phyloP scores from a whole-genome alignment of 2,329 filamentous ascomycete species.

The Neopestalotiopsis rosae region DNA sequence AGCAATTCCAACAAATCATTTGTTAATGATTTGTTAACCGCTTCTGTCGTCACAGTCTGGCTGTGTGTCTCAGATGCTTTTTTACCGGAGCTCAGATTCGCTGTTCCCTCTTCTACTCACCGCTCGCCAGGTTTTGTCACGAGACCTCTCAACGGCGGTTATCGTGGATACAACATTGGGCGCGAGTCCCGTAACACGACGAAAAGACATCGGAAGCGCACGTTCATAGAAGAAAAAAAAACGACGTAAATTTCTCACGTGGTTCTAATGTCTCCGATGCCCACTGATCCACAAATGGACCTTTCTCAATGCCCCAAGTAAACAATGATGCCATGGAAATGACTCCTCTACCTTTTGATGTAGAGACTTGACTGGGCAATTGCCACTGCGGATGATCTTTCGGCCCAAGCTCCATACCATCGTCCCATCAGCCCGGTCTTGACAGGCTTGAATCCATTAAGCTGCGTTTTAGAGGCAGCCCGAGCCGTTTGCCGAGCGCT shows the following conservation, averaged over 20 bases:
- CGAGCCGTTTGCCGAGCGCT: neutral
- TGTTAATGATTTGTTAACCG: neutral
- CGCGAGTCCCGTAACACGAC: neutral
- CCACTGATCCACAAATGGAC: neutral
- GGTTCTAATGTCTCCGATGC: neutral
- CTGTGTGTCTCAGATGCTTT: neutral
- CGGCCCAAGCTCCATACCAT: neutral
- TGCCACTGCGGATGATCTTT: slow-evolving; percentile 5
- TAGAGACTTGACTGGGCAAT: neutral
- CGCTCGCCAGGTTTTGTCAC: neutral
- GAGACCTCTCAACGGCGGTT: neutral
- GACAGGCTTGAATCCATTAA: neutral
- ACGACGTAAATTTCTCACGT: neutral
- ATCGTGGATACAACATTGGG: neutral
- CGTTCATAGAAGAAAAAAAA: neutral
- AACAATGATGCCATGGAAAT: neutral
- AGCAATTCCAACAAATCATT: neutral
- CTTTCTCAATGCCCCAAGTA: neutral
- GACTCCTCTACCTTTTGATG: neutral
- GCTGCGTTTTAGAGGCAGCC: neutral
- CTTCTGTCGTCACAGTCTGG: neutral
- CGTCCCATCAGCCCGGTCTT: neutral
- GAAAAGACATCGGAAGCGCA: neutral
- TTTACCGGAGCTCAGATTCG: neutral
- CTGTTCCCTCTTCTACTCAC: neutral